Evolutionary conservation across 768 basidiomycete species (phyloP), one percentile per base, ranked within the genome.

Genomic region (Lactarius hengduanensis): DNA sequence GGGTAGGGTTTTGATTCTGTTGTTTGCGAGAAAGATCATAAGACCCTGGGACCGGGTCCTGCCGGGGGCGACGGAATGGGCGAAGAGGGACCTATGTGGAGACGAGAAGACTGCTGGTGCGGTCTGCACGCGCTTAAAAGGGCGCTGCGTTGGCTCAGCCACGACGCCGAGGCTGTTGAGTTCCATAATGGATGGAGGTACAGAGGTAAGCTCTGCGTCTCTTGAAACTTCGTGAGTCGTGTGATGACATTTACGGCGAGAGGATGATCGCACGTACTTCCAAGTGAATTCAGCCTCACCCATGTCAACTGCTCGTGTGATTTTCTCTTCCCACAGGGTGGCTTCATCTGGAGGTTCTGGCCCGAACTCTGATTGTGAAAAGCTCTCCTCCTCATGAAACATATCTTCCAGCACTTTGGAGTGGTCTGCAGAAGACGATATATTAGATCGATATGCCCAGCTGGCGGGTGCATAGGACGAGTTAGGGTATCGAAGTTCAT

Each of bases 11-110:
- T 32, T 53, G 40, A 70, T 69, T n/a, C 57, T 45, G 36, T 70
- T 70, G 22, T 69, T 61, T 6, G 68, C 69, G 11, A 70, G 45
- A 40, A 69, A 70, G 20, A 70, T 26, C 67, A 69, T 58, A 47
- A 70, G 28, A 30, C 67, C 69, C 9, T 63, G 57, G 15, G 62
- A 55, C 20, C 41, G 50, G n/a, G 62, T 55, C 18, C 53, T 50
- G 40, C 18, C 1, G 5, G 50, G 58, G 20, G 22, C 26, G 2
- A n/a, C n/a, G 26, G 57, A 40, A 38, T 45, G 61, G 3, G 57
- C 22, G 32, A 67, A 59, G 53, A 56, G 53, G 2, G 66, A 36
- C 13, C 66, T 30, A 26, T 67, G 62, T n/a, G 57, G 8, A 28
- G 60, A 61, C 3, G 66, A 63, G 34, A 67, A 67, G 1, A 67